phyloP scores from a whole-genome alignment of 768 basidiomycete genomes.

The Leucosporidium yakuticum region DNA sequence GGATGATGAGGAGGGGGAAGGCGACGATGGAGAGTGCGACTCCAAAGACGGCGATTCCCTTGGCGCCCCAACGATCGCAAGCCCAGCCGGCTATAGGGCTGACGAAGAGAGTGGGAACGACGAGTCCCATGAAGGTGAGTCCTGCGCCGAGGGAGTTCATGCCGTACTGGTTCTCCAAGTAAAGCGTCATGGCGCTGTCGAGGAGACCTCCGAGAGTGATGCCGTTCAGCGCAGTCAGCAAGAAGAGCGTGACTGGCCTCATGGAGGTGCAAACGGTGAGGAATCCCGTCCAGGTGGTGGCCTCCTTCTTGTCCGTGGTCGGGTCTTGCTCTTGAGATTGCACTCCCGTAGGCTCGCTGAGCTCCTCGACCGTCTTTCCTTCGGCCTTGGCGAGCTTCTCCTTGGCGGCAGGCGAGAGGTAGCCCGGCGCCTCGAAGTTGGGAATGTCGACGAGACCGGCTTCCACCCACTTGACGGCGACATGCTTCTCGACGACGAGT shows the following conservation, averaged over 20 bases:
- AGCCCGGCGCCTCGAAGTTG: slow-evolving; percentile 27
- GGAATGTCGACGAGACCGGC: slow-evolving; percentile 10
- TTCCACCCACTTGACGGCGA: slow-evolving; percentile 14
- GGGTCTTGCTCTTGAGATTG: not conserved
- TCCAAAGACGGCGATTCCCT: slow-evolving; percentile 18
- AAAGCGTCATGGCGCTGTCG: slow-evolving; percentile 17
- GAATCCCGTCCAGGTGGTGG: not conserved
- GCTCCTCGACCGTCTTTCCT: not conserved
- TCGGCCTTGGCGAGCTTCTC: too few species aligned
- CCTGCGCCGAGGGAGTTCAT: slow-evolving; percentile 18
- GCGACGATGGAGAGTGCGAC: slow-evolving; percentile 7
- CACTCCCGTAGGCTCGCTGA: not conserved
- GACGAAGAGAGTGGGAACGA: slow-evolving; percentile 22
- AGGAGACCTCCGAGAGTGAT: not conserved
- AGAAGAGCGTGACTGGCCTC: not conserved
- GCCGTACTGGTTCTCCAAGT: slow-evolving; percentile 12
- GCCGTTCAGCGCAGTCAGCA: not conserved
- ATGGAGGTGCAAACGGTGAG: not conserved
- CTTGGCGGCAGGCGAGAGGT: not conserved
- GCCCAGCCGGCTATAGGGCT: slow-evolving; percentile 10
- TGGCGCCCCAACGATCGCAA: slow-evolving; percentile 10
- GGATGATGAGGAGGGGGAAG: slow-evolving; percentile 21
- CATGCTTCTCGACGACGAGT: slow-evolving; percentile 31
- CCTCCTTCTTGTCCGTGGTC: not conserved
- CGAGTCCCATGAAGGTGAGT: slow-evolving; percentile 17